Evolutionary conservation across 2,329 filamentous ascomycete genomes (phyloP).

Genomic region (Rutstroemia sydowiana): DNA sequence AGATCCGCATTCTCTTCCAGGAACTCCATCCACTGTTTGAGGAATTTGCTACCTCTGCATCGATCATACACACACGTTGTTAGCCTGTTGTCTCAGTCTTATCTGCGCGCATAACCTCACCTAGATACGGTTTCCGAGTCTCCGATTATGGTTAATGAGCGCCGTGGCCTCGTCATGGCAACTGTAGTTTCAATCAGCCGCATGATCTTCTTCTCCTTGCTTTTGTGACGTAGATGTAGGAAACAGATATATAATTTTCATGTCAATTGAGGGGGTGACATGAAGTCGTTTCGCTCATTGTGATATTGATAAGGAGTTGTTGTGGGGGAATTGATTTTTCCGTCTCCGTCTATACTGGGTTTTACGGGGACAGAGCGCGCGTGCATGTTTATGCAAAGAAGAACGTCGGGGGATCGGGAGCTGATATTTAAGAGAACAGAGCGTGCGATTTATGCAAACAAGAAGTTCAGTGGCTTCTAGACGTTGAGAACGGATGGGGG

Average conservation of each 20-base stretch:
- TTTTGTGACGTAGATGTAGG: conserved; percentile 1
- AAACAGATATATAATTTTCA: not conserved
- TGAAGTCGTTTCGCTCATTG: no score
- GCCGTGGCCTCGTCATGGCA: conserved; percentile 90
- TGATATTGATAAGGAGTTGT: no score
- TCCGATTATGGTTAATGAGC: conserved; percentile 83
- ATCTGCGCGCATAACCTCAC: conserved; percentile 45
- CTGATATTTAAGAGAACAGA: not conserved
- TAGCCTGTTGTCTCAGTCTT: conserved; percentile 17
- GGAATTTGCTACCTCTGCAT: conserved; percentile 70
- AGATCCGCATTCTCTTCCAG: conserved; percentile 86
- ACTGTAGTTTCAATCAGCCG: conserved; percentile 47
- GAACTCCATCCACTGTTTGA: conserved; percentile 86
- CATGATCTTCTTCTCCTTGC: conserved; percentile 13
- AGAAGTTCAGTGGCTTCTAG: not conserved
- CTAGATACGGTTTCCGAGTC: conserved; percentile 80
- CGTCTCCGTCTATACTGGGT: no score
- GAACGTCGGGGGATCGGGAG: not conserved
- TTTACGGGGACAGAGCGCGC: no score
- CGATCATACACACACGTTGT: conserved; percentile 22
- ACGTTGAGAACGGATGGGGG: not conserved
- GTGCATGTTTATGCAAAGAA: no score
- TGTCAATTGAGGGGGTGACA: no score
- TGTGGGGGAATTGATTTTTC: no score
- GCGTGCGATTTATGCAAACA: conserved; percentile 2